Percentiles rank a stretch among this genome's conserved stretches.
Evolutionary conservation across 129 eudicot species (phyloP).

Genomic region (Chrysanthemum seticuspe): DNA sequence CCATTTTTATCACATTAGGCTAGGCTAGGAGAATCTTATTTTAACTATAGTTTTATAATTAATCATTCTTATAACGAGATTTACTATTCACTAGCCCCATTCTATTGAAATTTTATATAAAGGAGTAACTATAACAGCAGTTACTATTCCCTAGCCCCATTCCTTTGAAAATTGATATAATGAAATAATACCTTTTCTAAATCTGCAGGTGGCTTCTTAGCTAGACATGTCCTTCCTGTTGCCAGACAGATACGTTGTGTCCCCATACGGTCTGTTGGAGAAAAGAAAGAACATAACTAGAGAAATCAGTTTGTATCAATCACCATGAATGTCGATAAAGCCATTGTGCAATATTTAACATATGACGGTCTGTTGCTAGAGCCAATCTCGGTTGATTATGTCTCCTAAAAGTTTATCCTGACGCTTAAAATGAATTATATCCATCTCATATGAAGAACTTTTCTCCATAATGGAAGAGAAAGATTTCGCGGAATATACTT

Average conservation of each 20-base stretch:
- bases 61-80: too few relatives aligned
- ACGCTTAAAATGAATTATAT: too few relatives aligned
- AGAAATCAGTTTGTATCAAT: not conserved
- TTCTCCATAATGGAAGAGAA: too few relatives aligned
- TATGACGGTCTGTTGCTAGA: constrained; percentile 1
- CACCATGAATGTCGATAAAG: constrained; percentile 10
- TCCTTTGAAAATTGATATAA: too few relatives aligned
- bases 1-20: too few relatives aligned
- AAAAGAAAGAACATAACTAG: not conserved
- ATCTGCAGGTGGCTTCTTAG: constrained; percentile 33
- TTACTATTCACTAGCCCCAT: too few relatives aligned
- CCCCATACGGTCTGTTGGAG: constrained; percentile 57
- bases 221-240: constrained; percentile 56
- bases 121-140: not conserved
- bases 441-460: too few relatives aligned
- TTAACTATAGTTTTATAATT: too few relatives aligned
- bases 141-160: not conserved
- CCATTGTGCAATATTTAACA: not conserved
- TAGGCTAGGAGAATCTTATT: too few relatives aligned
- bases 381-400: not conserved
- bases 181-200: constrained; percentile 2
- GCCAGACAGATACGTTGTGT: constrained; percentile 44
- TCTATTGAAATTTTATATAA: not conserved
- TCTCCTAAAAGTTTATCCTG: too few relatives aligned
- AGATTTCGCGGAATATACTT: too few relatives aligned